Evolutionary conservation across 768 basidiomycete genomes (phyloP), one percentile per base, ranked within the genome.

Genomic region (Termitomyces sp.): DNA sequence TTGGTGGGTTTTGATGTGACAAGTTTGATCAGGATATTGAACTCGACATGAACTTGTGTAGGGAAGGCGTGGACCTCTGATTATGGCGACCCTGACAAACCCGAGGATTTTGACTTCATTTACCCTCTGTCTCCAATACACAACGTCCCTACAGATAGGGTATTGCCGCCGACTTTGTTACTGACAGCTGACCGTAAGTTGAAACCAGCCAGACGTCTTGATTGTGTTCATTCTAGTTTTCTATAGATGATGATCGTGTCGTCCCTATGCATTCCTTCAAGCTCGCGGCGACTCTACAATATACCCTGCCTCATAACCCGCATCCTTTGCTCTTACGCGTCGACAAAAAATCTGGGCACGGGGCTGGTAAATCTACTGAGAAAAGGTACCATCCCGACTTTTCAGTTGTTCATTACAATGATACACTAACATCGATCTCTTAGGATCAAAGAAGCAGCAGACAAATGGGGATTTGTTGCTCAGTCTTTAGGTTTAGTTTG

Each of bases 221-320:
- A 36, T 45, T 31, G n/a, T 34, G 8, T 51, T 65, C 5, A 61
- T 20, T 25, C 10, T 45, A 15, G 17, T 20, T 17, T 32, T 49
- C 11, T 56, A 8, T 37, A 91, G 90, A 91, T 63, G 92, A 93
- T 65, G 90, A 92, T 67, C 87, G 92, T 38, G 92, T 94, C n/a
- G 91, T 93, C 5, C 90, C 91, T 1, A 76, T 91, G 70, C 92
- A 93, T 73, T 90, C 91, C 9, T 92, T 90, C 82, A 94, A 94
- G 73, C 80, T 85, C 55, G 86, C 87, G 0, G 92, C 92, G 15
- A 85, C 85, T n/a, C 76, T 93, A 42, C 92, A 94, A 69, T 74
- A 93, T 69, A 75, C 72, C 1, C 73, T 84, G 1, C 79, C 88
- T 1, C 66, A 85, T 50, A 94, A 92, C 70, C 82, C 84, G 0